Evolutionary conservation across 164 flowering plant genomes (phyloP), one percentile per base, ranked within the genome.

Genomic region (Chimonanthus salicifolius): DNA sequence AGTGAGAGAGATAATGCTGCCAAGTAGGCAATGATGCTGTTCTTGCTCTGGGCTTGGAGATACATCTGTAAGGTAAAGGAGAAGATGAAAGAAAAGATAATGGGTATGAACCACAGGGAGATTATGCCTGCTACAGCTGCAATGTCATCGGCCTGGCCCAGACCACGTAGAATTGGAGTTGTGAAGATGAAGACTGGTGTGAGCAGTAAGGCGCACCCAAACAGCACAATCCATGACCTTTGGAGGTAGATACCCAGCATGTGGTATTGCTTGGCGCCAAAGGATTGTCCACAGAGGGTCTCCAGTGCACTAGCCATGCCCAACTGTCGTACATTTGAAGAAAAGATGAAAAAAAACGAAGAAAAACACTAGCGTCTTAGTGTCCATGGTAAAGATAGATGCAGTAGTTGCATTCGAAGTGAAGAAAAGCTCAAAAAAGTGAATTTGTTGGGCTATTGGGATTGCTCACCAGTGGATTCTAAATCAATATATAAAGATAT

Each of bases 291-390:
- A 72, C 94, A 89, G 6, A 89, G 74, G 1, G 94, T 89, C 74
- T 87, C 91, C 65, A 86, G 68, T 62, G 89, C 94, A 73, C 89
- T 87, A 0, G 90, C 82, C 90, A 89, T 89, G n/a, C 94, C 94
- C 74, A 89, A 62, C 89, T 89, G 85, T 83, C 74, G 7, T 68
- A 10, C 2, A 15, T 54, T 3, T 13, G 60, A 54, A 5, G 16
- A 13, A 54, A 1, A n/a, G 60, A 54, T 4, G 60, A n/a, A 54
- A 54, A 54, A 54, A 3, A 13, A n/a, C n/a, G 5, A 3, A 54
- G 60, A n/a, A 54, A 2, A 54, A 11, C 60, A 13, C 11, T 11
- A 54, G 16, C 13, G n/a, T 54, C 3, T 54, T n/a, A 54, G 11
- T 54, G 11, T 11, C 16, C 15, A 10, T 54, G 11, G 60, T 11